Evolutionary conservation across 768 basidiomycete species (phyloP), one percentile per base, ranked within the genome.

Genomic region (Leccinum subtestaceum): DNA sequence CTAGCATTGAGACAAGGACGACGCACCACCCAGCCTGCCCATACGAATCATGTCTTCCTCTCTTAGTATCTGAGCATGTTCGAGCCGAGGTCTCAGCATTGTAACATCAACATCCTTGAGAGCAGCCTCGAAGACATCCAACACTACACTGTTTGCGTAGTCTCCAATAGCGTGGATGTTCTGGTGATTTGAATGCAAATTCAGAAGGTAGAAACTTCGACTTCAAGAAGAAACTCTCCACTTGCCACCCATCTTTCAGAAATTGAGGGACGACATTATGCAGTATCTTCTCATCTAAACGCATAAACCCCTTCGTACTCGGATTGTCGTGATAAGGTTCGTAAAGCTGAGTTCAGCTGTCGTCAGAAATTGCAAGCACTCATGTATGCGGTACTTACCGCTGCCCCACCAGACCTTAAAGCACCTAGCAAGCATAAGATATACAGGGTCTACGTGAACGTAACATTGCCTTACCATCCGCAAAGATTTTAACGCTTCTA

Each of bases 121-220:
- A 5, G 86, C 82, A 19, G 78, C 76, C 70, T 94, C 91, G 64
- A 96, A 95, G 0, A 88, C 86, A 69, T 95, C 86, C 36, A 97
- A 72, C 17, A 95, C 87, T 46, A 93, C 79, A 19, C 85, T 80
- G 70, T 96, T 96, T 43, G 94, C 93, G 53, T 88, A 84, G 72
- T 98, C 95, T 11, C 91, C 91, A 40, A 93, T 89, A 17, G 89
- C 89, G 71, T 92, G 91, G 15, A 94, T 85, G 65, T 95, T 94
- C 93, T 95, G 61, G 10, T 54, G 10, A 36, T 60, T 40, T 10
- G 21, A 50, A 31, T 55, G 5, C 53, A 57, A 50, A 53, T 57
- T 27, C 5, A 19, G 21, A 2, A 48, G 5, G 19, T 17, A 46
- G 19, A 34, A 7, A 29, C 34, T 51, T 21, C 23, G 13, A 29